Evolutionary conservation across 805 yeast species (phyloP).

Genomic region (Metschnikowia cerradonensis): DNA sequence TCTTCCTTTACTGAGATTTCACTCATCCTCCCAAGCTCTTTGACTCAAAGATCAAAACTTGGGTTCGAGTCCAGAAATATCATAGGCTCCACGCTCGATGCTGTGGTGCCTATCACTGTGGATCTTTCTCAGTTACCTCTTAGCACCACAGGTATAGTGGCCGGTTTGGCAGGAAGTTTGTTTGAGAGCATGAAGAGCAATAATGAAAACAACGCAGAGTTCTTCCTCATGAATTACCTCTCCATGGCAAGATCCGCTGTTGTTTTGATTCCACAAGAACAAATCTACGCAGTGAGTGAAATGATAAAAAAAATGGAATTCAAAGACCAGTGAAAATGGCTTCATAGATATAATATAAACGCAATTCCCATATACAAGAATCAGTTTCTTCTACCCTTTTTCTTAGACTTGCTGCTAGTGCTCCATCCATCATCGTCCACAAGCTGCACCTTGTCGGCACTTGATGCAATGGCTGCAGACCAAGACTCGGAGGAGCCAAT

Average conservation of each 20-base stretch:
- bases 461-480: constrained; percentile 60
- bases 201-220: constrained; percentile 14
- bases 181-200: constrained; percentile 26
- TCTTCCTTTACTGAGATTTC: constrained; percentile 51
- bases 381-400: constrained; percentile 30
- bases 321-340: not conserved
- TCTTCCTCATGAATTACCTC: constrained; percentile 53
- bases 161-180: constrained; percentile 55
- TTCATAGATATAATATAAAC: not conserved
- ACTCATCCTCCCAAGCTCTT: constrained; percentile 42
- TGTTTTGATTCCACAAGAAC: constrained; percentile 55
- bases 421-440: constrained; percentile 48
- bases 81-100: constrained; percentile 56
- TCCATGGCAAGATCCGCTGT: constrained; percentile 59
- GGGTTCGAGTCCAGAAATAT: constrained; percentile 41
- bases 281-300: constrained; percentile 30
- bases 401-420: constrained; percentile 37
- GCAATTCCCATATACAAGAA: not conserved
- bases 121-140: constrained; percentile 52
- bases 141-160: constrained; percentile 63
- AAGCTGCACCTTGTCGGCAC: constrained; percentile 34
- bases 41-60: constrained; percentile 29
- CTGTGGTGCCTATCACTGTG: constrained; percentile 52
- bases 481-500: constrained; percentile 51
- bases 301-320: constrained; percentile 8